These are phyloP conservation scores for Microcyclospora pomicola DNA, from an alignment of 2,329 filamentous ascomycete species.

Conservation along the genomic window DNA sequence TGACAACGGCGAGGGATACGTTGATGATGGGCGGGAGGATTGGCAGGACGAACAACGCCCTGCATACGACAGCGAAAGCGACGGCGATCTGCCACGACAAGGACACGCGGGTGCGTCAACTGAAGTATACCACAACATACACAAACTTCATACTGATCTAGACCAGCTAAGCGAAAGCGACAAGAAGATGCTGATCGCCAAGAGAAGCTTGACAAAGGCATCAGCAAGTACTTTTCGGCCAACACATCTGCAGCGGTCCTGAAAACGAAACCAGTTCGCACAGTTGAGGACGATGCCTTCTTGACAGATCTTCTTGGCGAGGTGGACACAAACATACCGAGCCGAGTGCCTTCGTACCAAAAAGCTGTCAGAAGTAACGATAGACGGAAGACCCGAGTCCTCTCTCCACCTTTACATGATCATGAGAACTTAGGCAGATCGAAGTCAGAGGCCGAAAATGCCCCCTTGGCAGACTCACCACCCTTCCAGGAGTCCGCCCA, in stretches of 20 bases:
- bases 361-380: slow-evolving; percentile 59
- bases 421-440: background rate
- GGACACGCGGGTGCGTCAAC: slow-evolving; percentile 42
- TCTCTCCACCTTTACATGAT: slow-evolving; percentile 53
- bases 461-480: slow-evolving; percentile 5
- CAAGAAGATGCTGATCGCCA: slow-evolving; percentile 76
- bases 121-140: background rate
- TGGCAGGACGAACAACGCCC: slow-evolving; percentile 61
- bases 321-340: slow-evolving; percentile 64
- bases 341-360: slow-evolving; percentile 38
- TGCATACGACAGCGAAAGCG: slow-evolving; percentile 60
- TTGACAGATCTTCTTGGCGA: slow-evolving; percentile 72
- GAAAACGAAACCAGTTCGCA: slow-evolving; percentile 52
- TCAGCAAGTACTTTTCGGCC: slow-evolving; percentile 86
- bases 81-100: slow-evolving; percentile 47
- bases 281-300: slow-evolving; percentile 75
- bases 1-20: slow-evolving; percentile 94
- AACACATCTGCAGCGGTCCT: slow-evolving; percentile 49
- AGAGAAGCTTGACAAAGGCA: slow-evolving; percentile 79
- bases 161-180: slow-evolving; percentile 65
- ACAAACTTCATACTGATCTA: slow-evolving; percentile 8
- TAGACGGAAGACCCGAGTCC: slow-evolving; percentile 62
- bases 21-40: slow-evolving; percentile 89
- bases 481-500: slow-evolving; percentile 31
- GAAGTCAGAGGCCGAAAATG: slow-evolving; percentile 6